Evolutionary conservation across 441 rosid genomes (phyloP).

Genomic region (Brassica hybrid): DNA sequence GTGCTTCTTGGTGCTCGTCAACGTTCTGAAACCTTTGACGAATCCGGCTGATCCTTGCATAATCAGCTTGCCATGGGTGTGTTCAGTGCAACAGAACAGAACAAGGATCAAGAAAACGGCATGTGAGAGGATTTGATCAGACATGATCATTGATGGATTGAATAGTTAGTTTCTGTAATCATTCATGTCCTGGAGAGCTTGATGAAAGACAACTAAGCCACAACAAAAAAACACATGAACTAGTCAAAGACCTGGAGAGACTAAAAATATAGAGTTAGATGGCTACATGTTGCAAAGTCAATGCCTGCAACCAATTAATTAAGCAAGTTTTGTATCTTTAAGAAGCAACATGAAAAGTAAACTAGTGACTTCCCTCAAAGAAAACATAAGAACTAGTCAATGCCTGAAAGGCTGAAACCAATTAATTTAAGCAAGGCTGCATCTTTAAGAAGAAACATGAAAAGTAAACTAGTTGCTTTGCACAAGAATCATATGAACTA

Average conservation of each 20-base stretch:
- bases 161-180: background rate
- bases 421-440: background rate
- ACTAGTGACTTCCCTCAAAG: too few species aligned
- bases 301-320: too few species aligned
- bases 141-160: background rate
- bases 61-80: constrained; percentile 32
- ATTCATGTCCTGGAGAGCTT: background rate
- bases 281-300: background rate
- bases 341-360: too few species aligned
- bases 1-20: constrained; percentile 32
- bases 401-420: background rate
- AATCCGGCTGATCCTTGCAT: constrained; percentile 9
- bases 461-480: background rate
- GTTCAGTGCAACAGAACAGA: background rate
- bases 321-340: too few species aligned
- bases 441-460: background rate
- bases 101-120: background rate
- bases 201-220: too few species aligned
- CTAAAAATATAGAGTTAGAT: background rate
- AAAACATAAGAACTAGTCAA: too few species aligned
- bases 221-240: too few species aligned
- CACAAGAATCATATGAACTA: background rate
- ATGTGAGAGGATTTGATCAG: background rate
- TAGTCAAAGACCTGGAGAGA: too few species aligned
- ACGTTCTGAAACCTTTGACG: constrained; percentile 15